Conservation (phyloP, 371 early-diverging fungal genomes). For the Mortierella sp. region DNA sequence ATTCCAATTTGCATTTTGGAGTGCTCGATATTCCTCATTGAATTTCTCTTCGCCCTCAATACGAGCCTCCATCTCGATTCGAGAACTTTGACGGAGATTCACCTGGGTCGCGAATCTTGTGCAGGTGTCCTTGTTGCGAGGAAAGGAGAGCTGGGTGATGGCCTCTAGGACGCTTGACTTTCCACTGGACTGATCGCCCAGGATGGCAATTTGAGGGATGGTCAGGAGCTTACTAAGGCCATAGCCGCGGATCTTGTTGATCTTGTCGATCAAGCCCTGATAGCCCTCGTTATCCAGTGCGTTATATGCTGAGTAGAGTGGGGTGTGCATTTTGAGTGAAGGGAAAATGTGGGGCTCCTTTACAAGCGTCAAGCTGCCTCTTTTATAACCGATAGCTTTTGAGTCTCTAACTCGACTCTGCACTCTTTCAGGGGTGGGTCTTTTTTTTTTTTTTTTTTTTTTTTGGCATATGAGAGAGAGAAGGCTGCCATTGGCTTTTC, state of each 20-base stretch:
- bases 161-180: conserved; percentile 45
- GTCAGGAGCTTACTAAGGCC: conserved; percentile 8
- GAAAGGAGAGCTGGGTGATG: conserved; percentile 24
- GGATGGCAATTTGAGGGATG: conserved; percentile 26
- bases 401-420: too few relatives aligned
- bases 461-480: too few relatives aligned
- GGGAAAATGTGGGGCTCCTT: too few relatives aligned
- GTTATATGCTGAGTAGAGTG: too few relatives aligned
- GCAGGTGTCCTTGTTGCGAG: conserved; percentile 22
- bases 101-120: conserved; percentile 34
- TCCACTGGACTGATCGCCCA: conserved; percentile 36
- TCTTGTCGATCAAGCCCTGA: conserved; percentile 23
- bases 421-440: too few relatives aligned
- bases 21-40: conserved; percentile 12
- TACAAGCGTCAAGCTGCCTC: too few relatives aligned
- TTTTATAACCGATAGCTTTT: too few relatives aligned
- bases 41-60: conserved; percentile 32
- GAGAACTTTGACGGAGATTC: conserved; percentile 10
- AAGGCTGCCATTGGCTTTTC: too few relatives aligned
- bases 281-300: conserved; percentile 23
- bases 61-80: conserved; percentile 21
- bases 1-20: neutral
- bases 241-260: conserved; percentile 14
- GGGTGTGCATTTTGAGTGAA: too few relatives aligned
- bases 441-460: too few relatives aligned